These are phyloP conservation scores for Pugionium cornutum DNA, from an alignment of 345 rosid species.

Conservation along the genomic window DNA sequence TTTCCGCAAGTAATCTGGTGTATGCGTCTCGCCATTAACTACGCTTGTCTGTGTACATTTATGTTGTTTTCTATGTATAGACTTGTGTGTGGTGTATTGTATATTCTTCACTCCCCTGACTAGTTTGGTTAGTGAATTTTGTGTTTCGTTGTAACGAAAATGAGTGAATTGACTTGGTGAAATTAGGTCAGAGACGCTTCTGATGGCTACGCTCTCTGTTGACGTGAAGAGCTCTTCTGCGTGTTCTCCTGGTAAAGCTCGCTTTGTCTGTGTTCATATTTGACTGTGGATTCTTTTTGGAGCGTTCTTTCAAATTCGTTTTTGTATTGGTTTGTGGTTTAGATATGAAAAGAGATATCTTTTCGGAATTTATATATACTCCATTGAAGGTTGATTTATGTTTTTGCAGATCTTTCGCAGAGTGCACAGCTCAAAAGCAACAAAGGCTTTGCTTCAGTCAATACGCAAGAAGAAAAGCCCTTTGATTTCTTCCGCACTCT, in stretches of 20 bases:
- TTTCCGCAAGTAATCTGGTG: conserved; percentile 14
- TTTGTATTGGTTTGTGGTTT: conserved; percentile 4
- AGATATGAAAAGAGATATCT: background rate
- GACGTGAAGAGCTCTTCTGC: conserved; percentile 40
- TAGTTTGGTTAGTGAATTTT: background rate
- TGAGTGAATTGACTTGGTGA: conserved; percentile 26
- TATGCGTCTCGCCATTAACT: background rate
- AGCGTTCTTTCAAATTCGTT: background rate
- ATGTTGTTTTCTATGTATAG: background rate
- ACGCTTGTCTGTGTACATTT: background rate
- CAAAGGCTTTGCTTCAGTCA: conserved; percentile 66
- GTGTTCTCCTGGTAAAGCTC: conserved; percentile 27
- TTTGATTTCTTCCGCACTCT: conserved; percentile 71
- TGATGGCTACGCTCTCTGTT: conserved; percentile 43
- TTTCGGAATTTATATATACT: background rate
- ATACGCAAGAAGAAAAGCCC: conserved; percentile 56
- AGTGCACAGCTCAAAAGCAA: conserved; percentile 45
- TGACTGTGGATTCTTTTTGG: background rate
- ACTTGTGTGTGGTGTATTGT: background rate
- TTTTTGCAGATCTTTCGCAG: conserved; percentile 49
- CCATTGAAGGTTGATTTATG: background rate
- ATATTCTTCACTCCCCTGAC: conserved; percentile 18
- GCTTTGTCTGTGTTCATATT: background rate
- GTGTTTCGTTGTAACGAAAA: conserved; percentile 1
- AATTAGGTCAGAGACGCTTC: conserved; percentile 29